A percentile compares a stretch with the other conserved stretches of the same genome.
Conservation (phyloP, 202 grass and related monocot species). For the Dendrocalamus latiflorus region DNA sequence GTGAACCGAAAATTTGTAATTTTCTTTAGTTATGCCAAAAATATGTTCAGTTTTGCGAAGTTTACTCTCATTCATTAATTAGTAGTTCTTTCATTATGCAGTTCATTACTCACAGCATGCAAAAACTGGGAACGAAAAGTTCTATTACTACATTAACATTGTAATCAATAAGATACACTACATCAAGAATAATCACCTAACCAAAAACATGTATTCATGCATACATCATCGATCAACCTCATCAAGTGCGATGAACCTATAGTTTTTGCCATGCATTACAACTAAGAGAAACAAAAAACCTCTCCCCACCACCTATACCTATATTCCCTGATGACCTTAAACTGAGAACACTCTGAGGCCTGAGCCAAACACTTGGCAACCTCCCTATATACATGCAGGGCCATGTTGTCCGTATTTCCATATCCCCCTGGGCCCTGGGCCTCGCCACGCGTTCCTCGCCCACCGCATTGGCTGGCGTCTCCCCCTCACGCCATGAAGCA, state of each 20-base stretch:
- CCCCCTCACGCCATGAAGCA: slow-evolving; percentile 11
- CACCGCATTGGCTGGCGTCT: background rate
- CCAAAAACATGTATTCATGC: background rate
- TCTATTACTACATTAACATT: background rate
- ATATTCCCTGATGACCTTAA: background rate
- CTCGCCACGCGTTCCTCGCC: background rate
- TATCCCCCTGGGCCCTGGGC: background rate
- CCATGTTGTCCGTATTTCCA: background rate
- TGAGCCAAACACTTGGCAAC: slow-evolving; percentile 30
- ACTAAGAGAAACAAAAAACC: background rate
- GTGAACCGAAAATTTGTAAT: background rate
- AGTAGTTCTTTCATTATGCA: too few species aligned
- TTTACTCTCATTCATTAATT: background rate
- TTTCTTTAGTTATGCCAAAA: background rate
- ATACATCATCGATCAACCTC: background rate
- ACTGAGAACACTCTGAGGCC: slow-evolving; percentile 19
- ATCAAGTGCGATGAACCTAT: background rate
- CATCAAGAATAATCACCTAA: background rate
- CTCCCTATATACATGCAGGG: slow-evolving; percentile 13
- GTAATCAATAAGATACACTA: background rate
- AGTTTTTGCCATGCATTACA: background rate
- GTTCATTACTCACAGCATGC: background rate
- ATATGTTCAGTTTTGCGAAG: background rate
- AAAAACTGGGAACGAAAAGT: background rate
- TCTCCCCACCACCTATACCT: background rate